Evolutionary conservation across 768 basidiomycete species (phyloP), one percentile per base, ranked within the genome.

Genomic region (Baorangia bicolor): DNA sequence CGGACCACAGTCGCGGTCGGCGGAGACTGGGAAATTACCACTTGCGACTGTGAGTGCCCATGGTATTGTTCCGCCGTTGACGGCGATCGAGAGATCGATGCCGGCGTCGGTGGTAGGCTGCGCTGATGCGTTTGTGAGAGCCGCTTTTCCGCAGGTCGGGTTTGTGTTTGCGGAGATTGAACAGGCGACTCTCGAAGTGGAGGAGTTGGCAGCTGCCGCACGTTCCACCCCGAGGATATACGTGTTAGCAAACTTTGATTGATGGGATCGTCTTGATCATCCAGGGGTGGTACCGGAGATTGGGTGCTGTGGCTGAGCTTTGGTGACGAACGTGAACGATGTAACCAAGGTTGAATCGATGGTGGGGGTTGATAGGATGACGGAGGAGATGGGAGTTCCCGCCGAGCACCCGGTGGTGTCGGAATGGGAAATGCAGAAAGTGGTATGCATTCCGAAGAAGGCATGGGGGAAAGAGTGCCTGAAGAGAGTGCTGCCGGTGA

Each of bases 41-140:
- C 55, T 16, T 69, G 61, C 5, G 65, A 67, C 1, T 55, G 42
- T 3, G 69, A 64, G 23, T 71, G 57, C 1, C 53, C 60, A 23
- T 71, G 67, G 0, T 61, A 54, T 44, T 61, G 57, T 11, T 62
- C 62, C 30, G 27, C 28, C 8, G 48, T 30, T 8, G 67, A 62
- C 8, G 42, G 18, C n/a, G 65, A 61, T 28, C 65, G 60, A 3
- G 61, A 44, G 7, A 64, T 54, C 4, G 51, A 33, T 3, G 45
- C 55, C 20, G 79, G 78, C 14, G 79, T 77, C 0, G 71, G 75
- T 25, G 80, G 80, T 4, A 81, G 60, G 23, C 72, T 73, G 49
- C 79, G 75, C 31, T 73, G 70, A 39, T 49, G 52, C 3, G 61
- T 49, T 18, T 72, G 73, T 10, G 69, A 71, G 13, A 61, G 41